phyloP scores from a whole-genome alignment of 768 basidiomycete species.

The Infundibulicybe gibba region DNA sequence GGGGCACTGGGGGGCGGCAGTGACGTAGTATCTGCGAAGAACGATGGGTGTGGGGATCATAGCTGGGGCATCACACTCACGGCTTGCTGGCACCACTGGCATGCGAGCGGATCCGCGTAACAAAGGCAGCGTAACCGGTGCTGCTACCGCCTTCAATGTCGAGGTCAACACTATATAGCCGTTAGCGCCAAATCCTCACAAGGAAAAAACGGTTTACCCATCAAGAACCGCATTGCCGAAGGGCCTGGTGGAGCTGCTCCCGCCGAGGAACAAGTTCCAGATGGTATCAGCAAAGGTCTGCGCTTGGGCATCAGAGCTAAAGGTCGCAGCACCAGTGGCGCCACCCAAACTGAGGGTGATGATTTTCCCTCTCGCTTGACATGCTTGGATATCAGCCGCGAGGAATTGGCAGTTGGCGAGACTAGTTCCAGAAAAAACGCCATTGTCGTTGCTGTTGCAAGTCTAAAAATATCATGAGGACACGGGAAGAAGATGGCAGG shows the following conservation, averaged over 20 bases:
- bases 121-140: conserved; percentile 38
- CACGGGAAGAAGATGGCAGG: conserved; percentile 5
- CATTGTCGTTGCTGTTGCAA: conserved; percentile 36
- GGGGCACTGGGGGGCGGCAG: conserved; percentile 48
- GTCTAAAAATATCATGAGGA: conserved; percentile 24
- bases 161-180: conserved; percentile 39
- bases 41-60: background rate
- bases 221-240: conserved; percentile 61
- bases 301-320: conserved; percentile 45
- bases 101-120: conserved; percentile 37
- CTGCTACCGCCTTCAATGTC: conserved; percentile 56
- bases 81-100: conserved; percentile 40
- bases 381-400: conserved; percentile 48
- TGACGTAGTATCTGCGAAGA: conserved; percentile 44
- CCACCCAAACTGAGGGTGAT: conserved; percentile 44
- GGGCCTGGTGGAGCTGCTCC: conserved; percentile 47
- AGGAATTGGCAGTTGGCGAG: conserved; percentile 53
- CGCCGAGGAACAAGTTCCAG: conserved; percentile 65
- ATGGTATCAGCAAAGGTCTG: conserved; percentile 47
- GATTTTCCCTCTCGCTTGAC: conserved; percentile 50
- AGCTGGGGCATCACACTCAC: conserved; percentile 19
- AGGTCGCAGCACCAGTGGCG: conserved; percentile 44
- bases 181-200: too few species aligned
- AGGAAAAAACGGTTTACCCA: conserved; percentile 30
- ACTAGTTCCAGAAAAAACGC: conserved; percentile 46